Evolutionary conservation across 2,329 filamentous ascomycete species (phyloP), one percentile per base, ranked within the genome.

Genomic region (Phaeosphaeria sp.): DNA sequence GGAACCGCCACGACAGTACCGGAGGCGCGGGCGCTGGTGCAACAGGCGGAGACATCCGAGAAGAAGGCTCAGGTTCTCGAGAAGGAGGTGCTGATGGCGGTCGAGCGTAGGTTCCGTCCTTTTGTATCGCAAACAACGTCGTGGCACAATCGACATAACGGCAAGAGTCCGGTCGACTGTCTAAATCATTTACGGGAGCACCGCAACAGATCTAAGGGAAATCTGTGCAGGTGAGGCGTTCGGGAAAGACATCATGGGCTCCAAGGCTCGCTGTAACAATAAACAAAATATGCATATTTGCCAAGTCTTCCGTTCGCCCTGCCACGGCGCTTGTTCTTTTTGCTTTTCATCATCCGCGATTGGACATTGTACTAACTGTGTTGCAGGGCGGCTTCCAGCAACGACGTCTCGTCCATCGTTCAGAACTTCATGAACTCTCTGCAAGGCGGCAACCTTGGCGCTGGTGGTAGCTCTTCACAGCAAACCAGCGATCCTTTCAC

Each of bases 31-130:
- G 93, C 33, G 82, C 91, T 55, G 93, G 86, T 78, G 93, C 93
- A 52, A 97, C 93, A 2, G 94, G 94, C 55, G 94, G 93, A 63
- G 94, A 99, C 76, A 82, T 97, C 68, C 87, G 93, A 78, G 89
- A 96, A 78, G 95, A 98, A 78, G 95, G 95, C 57, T 88, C 92
- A 77, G 89, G 87, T 67, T 88, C 94, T 64, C 86, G 96, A 81
- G 93, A 97, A 79, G 95, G 94, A 59, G 95, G 96, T 76, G 92
- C 92, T 69, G 95, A 98, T 80, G 95, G 96, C 74, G 96, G 92
- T 81, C 89, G 95, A 97, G 95, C 94, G 95, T 99, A 98, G 94
- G 96, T 99, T 79, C 80, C 57, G 57, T 72, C 56, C 59, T 58
- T 67, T 69, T 68, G 59, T 67, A 66, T 63, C 52, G 60, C 62